phyloP scores from a whole-genome alignment of 2,329 filamentous ascomycete species.

The Ophiostoma novo-ulmi region DNA sequence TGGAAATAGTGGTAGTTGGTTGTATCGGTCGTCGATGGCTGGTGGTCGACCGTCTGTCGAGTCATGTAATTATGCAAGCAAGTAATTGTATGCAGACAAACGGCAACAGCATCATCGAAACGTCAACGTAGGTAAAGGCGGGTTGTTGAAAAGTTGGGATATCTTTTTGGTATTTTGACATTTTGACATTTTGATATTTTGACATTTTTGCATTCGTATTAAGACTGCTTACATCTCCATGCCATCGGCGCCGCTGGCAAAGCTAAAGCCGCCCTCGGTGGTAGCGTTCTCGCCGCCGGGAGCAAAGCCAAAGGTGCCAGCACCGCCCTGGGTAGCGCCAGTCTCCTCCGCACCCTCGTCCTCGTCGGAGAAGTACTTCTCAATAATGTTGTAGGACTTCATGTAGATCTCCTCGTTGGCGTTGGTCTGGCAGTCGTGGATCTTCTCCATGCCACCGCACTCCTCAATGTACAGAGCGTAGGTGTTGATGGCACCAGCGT shows the following conservation, averaged over 20 bases:
- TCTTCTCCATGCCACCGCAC: constrained; percentile 99
- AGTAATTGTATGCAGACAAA: not conserved
- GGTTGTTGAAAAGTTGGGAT: not conserved
- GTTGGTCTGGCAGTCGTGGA: constrained; percentile 99
- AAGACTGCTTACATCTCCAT: constrained; percentile 56
- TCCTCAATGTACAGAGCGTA: constrained; percentile 98
- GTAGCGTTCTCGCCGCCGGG: constrained; percentile 57
- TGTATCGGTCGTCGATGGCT: not conserved
- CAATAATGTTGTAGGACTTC: constrained; percentile 99
- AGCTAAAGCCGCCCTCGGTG: constrained; percentile 82
- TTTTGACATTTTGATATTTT: too few species aligned
- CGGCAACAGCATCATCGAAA: not conserved
- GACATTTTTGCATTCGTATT: not conserved
- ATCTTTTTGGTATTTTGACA: not conserved
- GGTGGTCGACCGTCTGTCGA: not conserved
- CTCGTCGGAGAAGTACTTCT: constrained; percentile 99
- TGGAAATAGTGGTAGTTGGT: not conserved
- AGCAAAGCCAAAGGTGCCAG: constrained; percentile 73
- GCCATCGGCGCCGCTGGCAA: constrained; percentile 65
- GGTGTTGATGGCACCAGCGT: constrained; percentile 78
- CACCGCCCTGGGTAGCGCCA: constrained; percentile 63
- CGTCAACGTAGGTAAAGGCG: not conserved
- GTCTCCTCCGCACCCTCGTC: constrained; percentile 88
- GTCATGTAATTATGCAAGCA: not conserved
- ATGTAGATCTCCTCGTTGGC: constrained; percentile 99